Evolutionary conservation across 345 rosid species (phyloP), one percentile per base, ranked within the genome.

Genomic region (Ceriops zippeliana): DNA sequence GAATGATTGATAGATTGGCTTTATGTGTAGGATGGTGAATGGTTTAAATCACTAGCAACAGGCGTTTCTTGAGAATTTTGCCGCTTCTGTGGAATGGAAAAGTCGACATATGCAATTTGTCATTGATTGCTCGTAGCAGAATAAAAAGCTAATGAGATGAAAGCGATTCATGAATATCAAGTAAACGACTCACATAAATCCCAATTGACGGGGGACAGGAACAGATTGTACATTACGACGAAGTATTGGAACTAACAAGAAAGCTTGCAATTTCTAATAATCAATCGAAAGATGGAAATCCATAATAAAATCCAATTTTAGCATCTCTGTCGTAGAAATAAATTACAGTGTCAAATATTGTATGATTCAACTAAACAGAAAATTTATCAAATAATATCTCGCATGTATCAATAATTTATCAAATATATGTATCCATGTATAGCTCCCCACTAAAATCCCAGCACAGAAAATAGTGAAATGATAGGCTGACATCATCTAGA

Each of bases 131-230:
- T 35, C 16, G 7, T 30, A 47, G 15, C 57, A 4, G 58, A 67
- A 34, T 46, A 19, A 9, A 20, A 27, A 20, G 6, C 19, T 17
- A 22, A 10, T 5, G 56, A 63, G 67, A 68, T 20, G 68, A 78
- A 79, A 59, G 73, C 63, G 52, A 63, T 47, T 61, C 78, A 34
- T 68, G 82, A 73, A 69, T 71, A 51, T 63, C 35, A 17, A 35
- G 7, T 19, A 16, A 47, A 34, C 68, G 32, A 30, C 81, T 80
- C 81, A 74, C 78, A 74, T 63, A 79, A 65, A 75, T 21, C 62
- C 46, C 34, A 10, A 26, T 22, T 70, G 32, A 53, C 53, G 8
- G 47, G 60, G 21, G 51, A 27, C 58, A 34, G 1, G 1, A 34
- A 47, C 58, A 11, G 46, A 32, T 32, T 3, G 58, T 20, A 20